Evolutionary conservation across 1,139 yeast species (phyloP).

Genomic region (Arxiozyma bovina): DNA sequence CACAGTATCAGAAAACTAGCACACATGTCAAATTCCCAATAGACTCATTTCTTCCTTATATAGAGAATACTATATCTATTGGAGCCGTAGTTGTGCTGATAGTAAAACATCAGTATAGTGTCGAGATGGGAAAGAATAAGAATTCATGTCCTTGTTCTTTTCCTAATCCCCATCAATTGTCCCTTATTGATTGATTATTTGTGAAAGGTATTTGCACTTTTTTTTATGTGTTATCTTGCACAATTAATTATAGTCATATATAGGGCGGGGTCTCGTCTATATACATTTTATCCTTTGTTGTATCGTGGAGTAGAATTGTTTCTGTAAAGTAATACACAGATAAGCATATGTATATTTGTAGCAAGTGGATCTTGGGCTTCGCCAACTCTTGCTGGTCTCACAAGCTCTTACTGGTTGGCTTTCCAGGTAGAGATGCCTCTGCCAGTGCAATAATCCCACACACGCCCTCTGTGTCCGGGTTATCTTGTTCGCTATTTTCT

Average conservation of each 20-base stretch:
- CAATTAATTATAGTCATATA: background rate
- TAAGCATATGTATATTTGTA: no score
- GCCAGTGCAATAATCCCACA: no score
- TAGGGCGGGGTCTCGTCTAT: background rate
- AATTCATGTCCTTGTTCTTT: slow-evolving; percentile 4
- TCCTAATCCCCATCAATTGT: background rate
- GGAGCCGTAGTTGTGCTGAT: slow-evolving; percentile 32
- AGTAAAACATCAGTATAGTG: slow-evolving; percentile 6
- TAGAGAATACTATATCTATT: slow-evolving; percentile 12
- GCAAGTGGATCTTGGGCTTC: no score
- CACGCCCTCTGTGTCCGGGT: no score
- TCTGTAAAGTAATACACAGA: no score
- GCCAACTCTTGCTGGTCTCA: no score
- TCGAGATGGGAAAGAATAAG: background rate
- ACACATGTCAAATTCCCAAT: slow-evolving; percentile 29
- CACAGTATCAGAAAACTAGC: background rate
- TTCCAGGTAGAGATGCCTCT: no score
- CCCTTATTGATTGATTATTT: background rate
- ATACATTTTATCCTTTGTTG: background rate
- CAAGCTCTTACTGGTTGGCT: no score
- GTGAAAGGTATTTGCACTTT: no score
- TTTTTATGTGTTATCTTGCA: background rate
- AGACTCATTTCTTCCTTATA: slow-evolving; percentile 8
- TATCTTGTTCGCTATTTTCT: no score
- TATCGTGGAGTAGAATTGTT: background rate